Evolutionary conservation across 257 asterid species (phyloP), one percentile per base, ranked within the genome.

Genomic region (Ballota nigra): DNA sequence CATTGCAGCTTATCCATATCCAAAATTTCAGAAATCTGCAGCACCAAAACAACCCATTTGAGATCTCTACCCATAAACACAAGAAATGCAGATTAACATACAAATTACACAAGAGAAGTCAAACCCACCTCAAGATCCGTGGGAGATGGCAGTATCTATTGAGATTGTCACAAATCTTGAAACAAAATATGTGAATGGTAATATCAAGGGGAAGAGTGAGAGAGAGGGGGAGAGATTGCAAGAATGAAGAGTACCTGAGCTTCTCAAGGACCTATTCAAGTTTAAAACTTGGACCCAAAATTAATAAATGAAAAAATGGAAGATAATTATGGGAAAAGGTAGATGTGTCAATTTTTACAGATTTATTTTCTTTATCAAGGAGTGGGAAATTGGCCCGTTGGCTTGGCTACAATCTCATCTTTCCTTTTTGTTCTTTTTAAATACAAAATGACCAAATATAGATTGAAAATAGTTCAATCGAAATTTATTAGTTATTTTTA

Each of bases 1-100:
- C 97, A 90, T 82, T 90, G 96, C 81, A 90, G 71, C 82, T 86
- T 83, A 77, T 86, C 91, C 91, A 86, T 84, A 40, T 72, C 66
- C 13, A 15, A 15, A n/a, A 49, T 51, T 26, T 22, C 20, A 18
- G 19, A 77, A 76, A 75, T 69, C 86, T 77, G 76, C 79, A 70
- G 34, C 29, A 49, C 61, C 5, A 4, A 26, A 67, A 36, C 63
- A 68, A 40, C 76, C 79, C 76, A 67, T 71, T 69, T 40, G 63
- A 79, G 84, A 82, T 79, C 76, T 76, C 43, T 26, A n/a, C 69
- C 10, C 8, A 52, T 1, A 68, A 29, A 31, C 71, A 47, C 57
- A 65, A 26, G 28, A 68, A 43, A 56, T 20, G 53, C 62, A 31
- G 15, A 40, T 2, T 43, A 38, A 11, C 26, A 52, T 10, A 24